Percentiles rank a stretch among this genome's conserved stretches.
Conservation (phyloP, 164 flowering plant species). For the Tetrastigma voinierianum region DNA sequence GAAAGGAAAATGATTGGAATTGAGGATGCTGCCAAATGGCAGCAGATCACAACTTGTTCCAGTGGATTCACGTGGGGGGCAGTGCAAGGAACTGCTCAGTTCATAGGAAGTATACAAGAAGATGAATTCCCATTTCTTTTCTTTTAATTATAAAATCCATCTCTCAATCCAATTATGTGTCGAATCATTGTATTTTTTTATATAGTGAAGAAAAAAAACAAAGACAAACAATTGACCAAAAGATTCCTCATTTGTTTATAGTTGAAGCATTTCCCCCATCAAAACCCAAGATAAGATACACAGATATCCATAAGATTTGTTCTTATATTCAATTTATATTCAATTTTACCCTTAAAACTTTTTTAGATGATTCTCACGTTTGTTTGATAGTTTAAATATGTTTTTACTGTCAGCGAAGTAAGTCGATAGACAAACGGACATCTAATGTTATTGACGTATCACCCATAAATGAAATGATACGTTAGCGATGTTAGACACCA, state of each 20-base stretch:
- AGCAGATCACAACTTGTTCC: not conserved
- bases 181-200: conserved; percentile 23
- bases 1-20: too few species aligned
- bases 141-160: conserved; percentile 4
- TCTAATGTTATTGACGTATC: too few species aligned
- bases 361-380: too few species aligned
- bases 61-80: conserved; percentile 31
- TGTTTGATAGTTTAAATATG: too few species aligned
- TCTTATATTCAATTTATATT: too few species aligned
- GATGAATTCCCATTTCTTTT: not conserved
- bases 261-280: conserved; percentile 23
- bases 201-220: conserved; percentile 15
- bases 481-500: too few species aligned
- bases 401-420: too few species aligned
- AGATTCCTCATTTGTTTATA: conserved; percentile 39
- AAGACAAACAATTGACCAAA: conserved; percentile 25
- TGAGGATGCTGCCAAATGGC: not conserved
- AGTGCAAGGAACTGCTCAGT: conserved; percentile 20
- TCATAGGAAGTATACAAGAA: conserved; percentile 16
- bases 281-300: too few species aligned
- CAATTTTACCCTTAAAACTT: too few species aligned
- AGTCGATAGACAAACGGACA: too few species aligned
- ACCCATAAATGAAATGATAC: too few species aligned
- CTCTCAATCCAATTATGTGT: conserved; percentile 21
- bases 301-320: too few species aligned